A percentile compares a stretch with the other conserved stretches of the same genome.
These are phyloP conservation scores for Xylaria arbuscula DNA, from an alignment of 2,329 filamentous ascomycete genomes.

Conservation along the genomic window DNA sequence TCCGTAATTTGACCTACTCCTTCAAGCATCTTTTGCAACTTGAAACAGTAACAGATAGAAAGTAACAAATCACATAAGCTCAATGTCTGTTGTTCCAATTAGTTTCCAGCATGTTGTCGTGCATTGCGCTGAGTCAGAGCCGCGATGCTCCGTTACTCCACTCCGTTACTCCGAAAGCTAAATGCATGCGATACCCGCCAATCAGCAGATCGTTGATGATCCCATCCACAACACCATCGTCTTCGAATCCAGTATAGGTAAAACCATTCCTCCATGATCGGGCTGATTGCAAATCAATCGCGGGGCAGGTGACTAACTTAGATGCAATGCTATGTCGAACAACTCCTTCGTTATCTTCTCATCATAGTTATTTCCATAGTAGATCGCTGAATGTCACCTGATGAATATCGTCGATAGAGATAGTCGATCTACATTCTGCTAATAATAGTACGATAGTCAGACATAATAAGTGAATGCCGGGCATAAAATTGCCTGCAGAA, in stretches of 20 bases:
- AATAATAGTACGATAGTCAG: background rate
- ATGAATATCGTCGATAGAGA: background rate
- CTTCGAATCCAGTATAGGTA: background rate
- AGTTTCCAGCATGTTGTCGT: background rate
- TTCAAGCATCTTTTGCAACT: background rate
- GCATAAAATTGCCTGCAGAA: too few relatives aligned
- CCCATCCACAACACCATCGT: background rate
- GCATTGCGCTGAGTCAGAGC: slow-evolving; percentile 13
- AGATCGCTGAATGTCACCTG: background rate
- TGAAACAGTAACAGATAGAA: background rate
- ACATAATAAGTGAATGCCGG: background rate
- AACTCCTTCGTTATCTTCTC: background rate
- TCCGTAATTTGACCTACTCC: background rate
- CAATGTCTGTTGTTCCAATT: background rate
- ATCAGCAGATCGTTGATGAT: background rate
- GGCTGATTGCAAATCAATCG: background rate
- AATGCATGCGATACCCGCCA: background rate
- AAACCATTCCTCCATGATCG: background rate
- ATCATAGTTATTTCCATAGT: too few relatives aligned
- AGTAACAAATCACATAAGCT: background rate
- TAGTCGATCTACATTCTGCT: too few relatives aligned
- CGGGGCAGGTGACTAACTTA: background rate
- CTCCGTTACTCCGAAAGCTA: slow-evolving; percentile 16
- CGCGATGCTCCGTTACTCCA: background rate
- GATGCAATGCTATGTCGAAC: background rate